Percentiles rank a stretch among this genome's conserved stretches.
Conservation (phyloP, 2,329 filamentous ascomycete species). For the Pyrenochaeta sp. region DNA sequence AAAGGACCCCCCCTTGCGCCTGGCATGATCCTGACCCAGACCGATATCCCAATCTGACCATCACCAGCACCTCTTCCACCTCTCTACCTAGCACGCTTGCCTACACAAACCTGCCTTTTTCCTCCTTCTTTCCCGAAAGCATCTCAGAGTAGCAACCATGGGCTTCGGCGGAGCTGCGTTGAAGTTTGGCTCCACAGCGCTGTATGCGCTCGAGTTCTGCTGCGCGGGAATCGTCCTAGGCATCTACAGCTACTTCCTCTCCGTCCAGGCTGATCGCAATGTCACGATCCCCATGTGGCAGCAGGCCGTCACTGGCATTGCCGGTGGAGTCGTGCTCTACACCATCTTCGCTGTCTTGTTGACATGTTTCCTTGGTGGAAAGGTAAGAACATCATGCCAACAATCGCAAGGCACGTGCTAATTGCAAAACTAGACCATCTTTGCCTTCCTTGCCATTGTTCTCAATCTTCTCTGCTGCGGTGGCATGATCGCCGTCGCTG, state of each 20-base stretch:
- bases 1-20: neutral
- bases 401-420: neutral
- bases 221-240: conserved; percentile 77
- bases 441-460: conserved; percentile 76
- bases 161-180: conserved; percentile 69
- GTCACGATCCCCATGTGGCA: conserved; percentile 70
- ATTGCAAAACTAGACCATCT: conserved; percentile 55
- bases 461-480: conserved; percentile 80
- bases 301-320: conserved; percentile 75
- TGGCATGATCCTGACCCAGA: neutral
- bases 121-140: conserved; percentile 1
- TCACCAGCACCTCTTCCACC: too few relatives aligned
- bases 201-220: conserved; percentile 78
- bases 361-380: conserved; percentile 81
- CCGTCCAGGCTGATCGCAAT: conserved; percentile 72
- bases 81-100: neutral
- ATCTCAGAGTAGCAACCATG: conserved; percentile 55
- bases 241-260: conserved; percentile 83
- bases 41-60: too few relatives aligned
- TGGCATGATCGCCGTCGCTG: conserved; percentile 82
- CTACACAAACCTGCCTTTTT: neutral
- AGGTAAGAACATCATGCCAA: conserved; percentile 49
- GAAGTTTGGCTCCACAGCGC: conserved; percentile 73
- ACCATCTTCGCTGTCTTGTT: conserved; percentile 75
- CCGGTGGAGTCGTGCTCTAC: conserved; percentile 79